Evolutionary conservation across 2,329 filamentous ascomycete genomes (phyloP).

Genomic region (Didymella pinodella): DNA sequence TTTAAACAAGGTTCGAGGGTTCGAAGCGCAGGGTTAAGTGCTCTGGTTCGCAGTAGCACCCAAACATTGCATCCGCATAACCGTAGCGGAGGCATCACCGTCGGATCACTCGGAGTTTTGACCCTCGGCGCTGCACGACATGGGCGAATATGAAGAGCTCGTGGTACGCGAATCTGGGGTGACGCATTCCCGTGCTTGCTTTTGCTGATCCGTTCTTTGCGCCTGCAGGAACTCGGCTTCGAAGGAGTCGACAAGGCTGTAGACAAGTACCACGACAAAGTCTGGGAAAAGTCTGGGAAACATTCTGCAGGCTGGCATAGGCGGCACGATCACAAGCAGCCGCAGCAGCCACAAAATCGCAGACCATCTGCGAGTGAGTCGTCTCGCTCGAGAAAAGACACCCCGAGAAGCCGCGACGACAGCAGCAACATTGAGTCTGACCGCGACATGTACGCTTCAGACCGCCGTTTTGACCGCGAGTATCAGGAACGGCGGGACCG

Average conservation of each 20-base stretch:
- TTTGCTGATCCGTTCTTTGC: slow-evolving; percentile 24
- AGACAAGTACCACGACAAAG: slow-evolving; percentile 42
- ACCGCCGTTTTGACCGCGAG: slow-evolving; percentile 24
- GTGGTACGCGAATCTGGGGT: slow-evolving; percentile 32
- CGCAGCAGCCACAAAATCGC: neutral
- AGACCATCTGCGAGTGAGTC: slow-evolving; percentile 4
- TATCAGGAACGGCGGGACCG: slow-evolving; percentile 17
- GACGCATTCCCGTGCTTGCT: slow-evolving; percentile 9
- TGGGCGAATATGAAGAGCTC: slow-evolving; percentile 39
- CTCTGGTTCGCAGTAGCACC: slow-evolving; percentile 11
- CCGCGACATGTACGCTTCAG: slow-evolving; percentile 32
- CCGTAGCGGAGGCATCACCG: slow-evolving; percentile 13
- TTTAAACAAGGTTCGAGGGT: slow-evolving; percentile 14
- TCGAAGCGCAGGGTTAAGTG: slow-evolving; percentile 3
- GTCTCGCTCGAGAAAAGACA: neutral
- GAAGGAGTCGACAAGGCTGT: slow-evolving; percentile 43
- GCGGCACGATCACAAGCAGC: slow-evolving; percentile 21
- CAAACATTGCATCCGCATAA: slow-evolving; percentile 16
- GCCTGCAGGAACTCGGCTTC: slow-evolving; percentile 46
- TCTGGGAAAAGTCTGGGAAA: slow-evolving; percentile 32
- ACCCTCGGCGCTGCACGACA: slow-evolving; percentile 19
- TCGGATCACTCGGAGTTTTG: slow-evolving; percentile 29
- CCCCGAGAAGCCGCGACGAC: neutral
- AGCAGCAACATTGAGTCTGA: slow-evolving; percentile 9
- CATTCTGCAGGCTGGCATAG: slow-evolving; percentile 17